Base-by-base conservation (phyloP, 1,284 basidiomycete genomes). In the Sanghuangporus weigelae region DNA sequence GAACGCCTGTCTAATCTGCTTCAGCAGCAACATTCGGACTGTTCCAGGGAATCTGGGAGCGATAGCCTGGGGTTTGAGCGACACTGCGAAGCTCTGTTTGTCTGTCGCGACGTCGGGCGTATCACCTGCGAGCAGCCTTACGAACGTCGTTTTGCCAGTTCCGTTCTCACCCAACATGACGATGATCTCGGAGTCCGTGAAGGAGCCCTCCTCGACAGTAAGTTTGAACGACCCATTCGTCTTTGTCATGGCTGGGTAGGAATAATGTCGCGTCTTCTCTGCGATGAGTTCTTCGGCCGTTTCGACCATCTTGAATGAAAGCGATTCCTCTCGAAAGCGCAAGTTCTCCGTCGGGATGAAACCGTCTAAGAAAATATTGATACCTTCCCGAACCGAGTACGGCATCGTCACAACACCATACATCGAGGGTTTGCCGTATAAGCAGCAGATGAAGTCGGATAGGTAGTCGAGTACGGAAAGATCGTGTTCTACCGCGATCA, bases 351-450 rank as follows among this genome's bases (percentile, higher is more conserved):
- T 97, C 6, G 96, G 96, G 69, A 98, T 94, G 79, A 95, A 95
- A 60, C 95, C 95, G 72, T 98, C 96, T 64, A 98, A 81, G 85
- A 98, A 98, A 71, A 97, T 97, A 78, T 98, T 98, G 81, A 98
- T 97, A 69, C 95, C 95, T 89, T 98, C 96, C 68, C 96, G 89
- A 63, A 97, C 94, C 38, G 95, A 96, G 74, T 89, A 95, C 48
- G 95, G 95, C 92, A 98, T 94, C 2, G 95, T 98, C 8, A 98
- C 96, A 56, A 98, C 96, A 75, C 96, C 96, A 71, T 97, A 97
- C 83, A 95, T 93, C 14, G 93, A 95, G 2, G 96, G 95, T 72
- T 96, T 95, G 70, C 96, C 96, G 77, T 98, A 98, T 53, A 98
- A 78, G 78, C 93, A 95, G 76, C 96, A 98, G 72, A 98, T 89